Conservation (phyloP, 495 filamentous ascomycete species). For the Evernia prunastri region DNA sequence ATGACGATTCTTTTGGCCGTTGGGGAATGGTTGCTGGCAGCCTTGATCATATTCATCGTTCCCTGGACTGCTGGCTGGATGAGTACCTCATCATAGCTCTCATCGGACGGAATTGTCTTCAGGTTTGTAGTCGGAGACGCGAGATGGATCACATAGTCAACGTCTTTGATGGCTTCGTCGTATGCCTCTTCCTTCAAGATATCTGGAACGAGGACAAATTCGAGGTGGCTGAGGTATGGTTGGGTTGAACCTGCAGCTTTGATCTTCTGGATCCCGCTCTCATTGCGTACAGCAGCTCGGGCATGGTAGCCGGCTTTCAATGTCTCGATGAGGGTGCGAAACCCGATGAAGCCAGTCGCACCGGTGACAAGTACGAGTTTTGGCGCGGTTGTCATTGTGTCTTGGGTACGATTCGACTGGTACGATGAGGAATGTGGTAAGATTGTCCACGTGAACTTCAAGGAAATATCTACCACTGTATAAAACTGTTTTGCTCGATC, state of each 20-base stretch:
- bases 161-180: background rate
- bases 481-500: background rate
- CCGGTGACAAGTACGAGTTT: constrained; percentile 29
- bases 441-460: background rate
- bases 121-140: background rate
- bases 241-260: constrained; percentile 25
- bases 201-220: background rate
- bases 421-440: background rate
- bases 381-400: background rate
- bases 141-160: background rate
- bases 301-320: constrained; percentile 33
- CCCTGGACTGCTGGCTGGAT: background rate
- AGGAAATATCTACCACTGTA: background rate
- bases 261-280: constrained; percentile 33
- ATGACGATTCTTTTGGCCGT: background rate
- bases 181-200: background rate
- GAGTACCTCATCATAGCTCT: background rate
- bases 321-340: constrained; percentile 37
- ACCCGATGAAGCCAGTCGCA: constrained; percentile 38
- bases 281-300: constrained; percentile 36
- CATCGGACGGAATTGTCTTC: background rate
- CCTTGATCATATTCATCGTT: background rate
- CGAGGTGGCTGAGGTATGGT: constrained; percentile 13
- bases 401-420: background rate
- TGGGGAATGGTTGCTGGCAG: background rate